phyloP scores from a whole-genome alignment of 805 yeast species.

The Ogataea thermomethanolica region DNA sequence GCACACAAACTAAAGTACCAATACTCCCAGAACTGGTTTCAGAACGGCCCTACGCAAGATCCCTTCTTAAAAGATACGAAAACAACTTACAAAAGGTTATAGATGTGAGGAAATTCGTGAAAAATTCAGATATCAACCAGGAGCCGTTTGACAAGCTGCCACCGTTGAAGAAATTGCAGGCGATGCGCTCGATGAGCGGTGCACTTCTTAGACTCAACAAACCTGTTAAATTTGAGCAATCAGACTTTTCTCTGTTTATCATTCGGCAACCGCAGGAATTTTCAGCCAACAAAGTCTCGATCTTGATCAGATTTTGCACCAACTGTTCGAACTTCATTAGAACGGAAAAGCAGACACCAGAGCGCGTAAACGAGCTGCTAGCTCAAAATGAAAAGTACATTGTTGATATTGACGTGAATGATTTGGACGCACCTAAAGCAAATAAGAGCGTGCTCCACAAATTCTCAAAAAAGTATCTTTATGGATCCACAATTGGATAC shows the following conservation, averaged over 20 bases:
- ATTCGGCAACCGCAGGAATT: neutral
- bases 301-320: slow-evolving; percentile 1
- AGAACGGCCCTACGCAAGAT: too few species aligned
- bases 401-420: too few species aligned
- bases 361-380: neutral
- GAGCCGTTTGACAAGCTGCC: neutral
- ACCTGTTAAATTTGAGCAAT: neutral
- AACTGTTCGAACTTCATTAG: neutral
- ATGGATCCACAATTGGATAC: too few species aligned
- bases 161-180: slow-evolving; percentile 1
- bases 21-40: too few species aligned
- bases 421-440: too few species aligned
- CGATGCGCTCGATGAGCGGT: slow-evolving; percentile 6
- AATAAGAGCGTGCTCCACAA: too few species aligned
- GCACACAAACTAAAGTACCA: neutral
- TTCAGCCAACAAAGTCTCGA: neutral
- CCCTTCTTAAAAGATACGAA: too few species aligned
- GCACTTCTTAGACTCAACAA: neutral
- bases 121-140: too few species aligned
- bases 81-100: too few species aligned
- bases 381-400: neutral
- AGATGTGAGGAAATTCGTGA: too few species aligned
- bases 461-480: too few species aligned
- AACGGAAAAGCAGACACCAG: neutral
- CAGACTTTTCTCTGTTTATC: neutral